phyloP scores from a whole-genome alignment of 495 filamentous ascomycete genomes.

The Glarea lozoyensis region DNA sequence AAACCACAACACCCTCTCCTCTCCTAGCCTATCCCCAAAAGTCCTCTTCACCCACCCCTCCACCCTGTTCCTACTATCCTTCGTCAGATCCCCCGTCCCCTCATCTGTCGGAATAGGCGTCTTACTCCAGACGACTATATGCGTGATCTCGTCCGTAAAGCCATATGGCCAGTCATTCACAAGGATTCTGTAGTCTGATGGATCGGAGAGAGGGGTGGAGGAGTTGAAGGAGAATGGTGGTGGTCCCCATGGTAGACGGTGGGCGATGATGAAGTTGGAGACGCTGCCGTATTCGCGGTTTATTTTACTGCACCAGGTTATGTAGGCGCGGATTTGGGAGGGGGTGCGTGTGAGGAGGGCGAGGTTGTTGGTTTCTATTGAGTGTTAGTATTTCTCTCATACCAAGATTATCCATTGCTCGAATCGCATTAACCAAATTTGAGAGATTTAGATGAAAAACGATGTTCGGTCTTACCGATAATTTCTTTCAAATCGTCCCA shows the following conservation, averaged over 20 bases:
- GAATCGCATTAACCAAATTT: too few species aligned
- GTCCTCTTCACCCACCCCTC: constrained; percentile 55
- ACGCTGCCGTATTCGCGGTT: constrained; percentile 68
- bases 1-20: constrained; percentile 72
- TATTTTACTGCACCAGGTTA: constrained; percentile 63
- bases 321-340: constrained; percentile 75
- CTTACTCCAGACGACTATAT: constrained; percentile 63
- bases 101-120: constrained; percentile 45
- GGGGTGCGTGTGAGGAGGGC: constrained; percentile 70
- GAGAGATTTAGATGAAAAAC: too few species aligned
- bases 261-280: constrained; percentile 62
- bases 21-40: constrained; percentile 53
- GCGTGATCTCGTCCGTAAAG: constrained; percentile 56
- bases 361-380: constrained; percentile 58
- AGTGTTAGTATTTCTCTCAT: too few species aligned
- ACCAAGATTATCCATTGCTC: too few species aligned
- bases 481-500: constrained; percentile 62
- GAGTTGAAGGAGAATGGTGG: constrained; percentile 43
- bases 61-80: constrained; percentile 51
- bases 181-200: constrained; percentile 65
- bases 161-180: constrained; percentile 93
- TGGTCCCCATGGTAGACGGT: constrained; percentile 62
- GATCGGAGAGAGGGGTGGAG: constrained; percentile 55
- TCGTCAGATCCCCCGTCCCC: constrained; percentile 64
- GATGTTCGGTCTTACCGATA: constrained; percentile 44